A percentile compares a stretch with the other conserved stretches of the same genome.
phyloP scores from a whole-genome alignment of 805 yeast species.

The Isabelozyma gotoi region DNA sequence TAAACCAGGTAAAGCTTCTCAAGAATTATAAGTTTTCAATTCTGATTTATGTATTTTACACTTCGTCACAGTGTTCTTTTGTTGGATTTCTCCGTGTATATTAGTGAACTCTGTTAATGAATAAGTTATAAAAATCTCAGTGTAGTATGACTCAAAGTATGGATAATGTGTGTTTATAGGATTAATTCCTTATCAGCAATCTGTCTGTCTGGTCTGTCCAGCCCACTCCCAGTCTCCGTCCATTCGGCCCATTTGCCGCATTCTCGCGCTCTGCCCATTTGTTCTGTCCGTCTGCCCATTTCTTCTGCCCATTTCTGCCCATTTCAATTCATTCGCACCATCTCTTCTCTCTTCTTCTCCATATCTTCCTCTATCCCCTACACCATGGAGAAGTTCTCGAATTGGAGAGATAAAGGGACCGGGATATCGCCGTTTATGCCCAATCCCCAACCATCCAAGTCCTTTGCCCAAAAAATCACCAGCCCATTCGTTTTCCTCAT shows the following conservation, averaged over 20 bases:
- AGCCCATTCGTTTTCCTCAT: conserved; percentile 10
- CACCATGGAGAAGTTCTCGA: conserved; percentile 79
- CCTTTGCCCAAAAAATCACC: conserved; percentile 3
- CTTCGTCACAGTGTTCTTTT: not conserved
- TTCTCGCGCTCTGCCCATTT: not conserved
- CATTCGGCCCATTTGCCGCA: not conserved
- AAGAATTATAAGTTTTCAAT: conserved; percentile 50
- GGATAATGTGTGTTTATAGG: too few species aligned
- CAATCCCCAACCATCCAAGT: conserved; percentile 19
- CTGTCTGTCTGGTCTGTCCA: not conserved
- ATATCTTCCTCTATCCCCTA: not conserved
- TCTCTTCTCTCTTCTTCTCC: not conserved
- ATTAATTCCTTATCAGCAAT: too few species aligned
- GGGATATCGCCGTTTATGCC: conserved; percentile 93
- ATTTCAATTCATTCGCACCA: too few species aligned
- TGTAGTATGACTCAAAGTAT: too few species aligned
- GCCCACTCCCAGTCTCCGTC: not conserved
- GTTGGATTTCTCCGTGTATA: conserved; percentile 10
- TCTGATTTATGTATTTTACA: conserved; percentile 1
- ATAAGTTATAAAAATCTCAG: not conserved
- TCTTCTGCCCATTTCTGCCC: too few species aligned
- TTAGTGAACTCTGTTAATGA: conserved; percentile 12
- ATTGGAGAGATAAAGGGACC: conserved; percentile 86
- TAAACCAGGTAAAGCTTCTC: conserved; percentile 61
- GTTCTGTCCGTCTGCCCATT: too few species aligned